phyloP scores from a whole-genome alignment of 2,329 filamentous ascomycete species.

The Neonectria sp. region DNA sequence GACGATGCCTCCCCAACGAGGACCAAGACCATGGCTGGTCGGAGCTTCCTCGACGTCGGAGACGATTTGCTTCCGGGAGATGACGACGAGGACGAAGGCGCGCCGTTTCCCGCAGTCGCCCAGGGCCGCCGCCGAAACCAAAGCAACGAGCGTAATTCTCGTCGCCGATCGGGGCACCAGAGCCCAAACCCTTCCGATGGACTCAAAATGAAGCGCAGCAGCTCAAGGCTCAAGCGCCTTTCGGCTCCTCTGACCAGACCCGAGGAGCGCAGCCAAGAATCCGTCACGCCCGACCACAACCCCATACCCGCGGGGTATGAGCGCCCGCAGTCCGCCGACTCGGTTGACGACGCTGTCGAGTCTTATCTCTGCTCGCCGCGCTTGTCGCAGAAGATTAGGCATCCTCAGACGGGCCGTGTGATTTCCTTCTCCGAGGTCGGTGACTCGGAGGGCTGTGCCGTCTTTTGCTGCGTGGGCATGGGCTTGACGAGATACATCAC shows the following conservation, averaged over 20 bases:
- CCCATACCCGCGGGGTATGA: slow-evolving; percentile 72
- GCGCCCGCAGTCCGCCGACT: slow-evolving; percentile 84
- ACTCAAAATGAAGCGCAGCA: slow-evolving; percentile 67
- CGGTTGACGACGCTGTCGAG: slow-evolving; percentile 89
- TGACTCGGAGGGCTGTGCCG: slow-evolving; percentile 89
- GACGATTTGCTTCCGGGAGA: slow-evolving; percentile 48
- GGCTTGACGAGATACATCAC: slow-evolving; percentile 95
- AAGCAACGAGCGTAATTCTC: slow-evolving; percentile 62
- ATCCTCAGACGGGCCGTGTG: slow-evolving; percentile 87
- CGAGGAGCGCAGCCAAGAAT: slow-evolving; percentile 53
- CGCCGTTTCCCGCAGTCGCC: slow-evolving; percentile 78
- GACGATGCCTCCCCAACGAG: slow-evolving; percentile 43
- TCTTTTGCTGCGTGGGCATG: slow-evolving; percentile 99
- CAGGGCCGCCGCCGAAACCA: slow-evolving; percentile 69
- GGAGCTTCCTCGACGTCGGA: slow-evolving; percentile 46
- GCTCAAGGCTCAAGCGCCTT: slow-evolving; percentile 71
- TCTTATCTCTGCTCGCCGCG: slow-evolving; percentile 87
- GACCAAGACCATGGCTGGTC: slow-evolving; percentile 37
- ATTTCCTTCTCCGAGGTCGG: slow-evolving; percentile 99
- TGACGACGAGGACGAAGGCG: slow-evolving; percentile 71
- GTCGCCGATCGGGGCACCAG: slow-evolving; percentile 63
- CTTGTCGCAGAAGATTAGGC: slow-evolving; percentile 88
- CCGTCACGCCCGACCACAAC: slow-evolving; percentile 48
- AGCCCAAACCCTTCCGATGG: slow-evolving; percentile 64
- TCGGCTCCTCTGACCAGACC: slow-evolving; percentile 63